Base-by-base conservation (phyloP, 257 asterid species). In the Solanum okadae region DNA sequence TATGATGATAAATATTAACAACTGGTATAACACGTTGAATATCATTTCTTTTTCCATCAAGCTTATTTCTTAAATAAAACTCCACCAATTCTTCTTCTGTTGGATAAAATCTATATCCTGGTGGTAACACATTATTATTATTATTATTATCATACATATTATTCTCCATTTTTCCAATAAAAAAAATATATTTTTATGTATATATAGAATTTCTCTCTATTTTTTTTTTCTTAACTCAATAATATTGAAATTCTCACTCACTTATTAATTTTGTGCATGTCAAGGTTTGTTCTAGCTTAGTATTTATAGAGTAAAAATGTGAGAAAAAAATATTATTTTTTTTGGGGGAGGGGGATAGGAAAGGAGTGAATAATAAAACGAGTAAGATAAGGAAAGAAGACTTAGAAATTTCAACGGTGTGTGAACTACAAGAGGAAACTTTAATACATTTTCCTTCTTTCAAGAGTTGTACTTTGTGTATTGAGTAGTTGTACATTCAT, bases 21-120 rank as follows among this genome's bases (percentile, higher is more conserved):
- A 91, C 88, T 0, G 98, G 96, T 12, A 94, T 94, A 10, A 94
- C 92, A 16, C 71, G 49, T 81, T 92, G 90, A 76, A 93, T 85
- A 13, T 93, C 91, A 3, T 34, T 8, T 46, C 90, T 84, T 1
- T 72, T 86, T 59, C 96, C 93, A 35, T 86, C 86, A 34, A 94
- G 93, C 91, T 92, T 93, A 72, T 91, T 81, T 8, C 59, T 87
- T 38, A 93, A 89, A 89, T 93, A 94, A 89, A 93, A 94, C 14
- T 89, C 83, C 16, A 94, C 90, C 88, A 94, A 76, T 61, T 94
- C 98, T 89, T 94, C 96, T 88, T 93, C 93, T 8, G 91, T 93
- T 0, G 98, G 98, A 44, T 88, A 93, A 88, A 94, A 94, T 87
- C 96, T 93, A 86, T 89, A 94, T 38, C 96, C 98, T 86, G 91